A percentile compares a stretch with the other conserved stretches of the same genome.
Evolutionary conservation across 2,329 filamentous ascomycete genomes (phyloP).

Genomic region (Colletotrichum cereale): DNA sequence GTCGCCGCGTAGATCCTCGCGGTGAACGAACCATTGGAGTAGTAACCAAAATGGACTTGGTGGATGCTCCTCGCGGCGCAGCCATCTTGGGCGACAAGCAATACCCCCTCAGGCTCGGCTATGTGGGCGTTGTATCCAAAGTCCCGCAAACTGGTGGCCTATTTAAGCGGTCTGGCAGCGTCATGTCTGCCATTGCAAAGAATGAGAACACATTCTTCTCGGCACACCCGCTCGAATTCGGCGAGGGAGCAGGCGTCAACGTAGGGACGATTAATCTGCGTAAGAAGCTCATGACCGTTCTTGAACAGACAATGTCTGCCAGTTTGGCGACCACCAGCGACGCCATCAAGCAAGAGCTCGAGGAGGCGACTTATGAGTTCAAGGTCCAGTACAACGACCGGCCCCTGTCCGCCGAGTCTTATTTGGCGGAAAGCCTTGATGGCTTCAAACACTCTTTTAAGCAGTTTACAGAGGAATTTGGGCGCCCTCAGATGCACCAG

Average conservation of each 20-base stretch:
- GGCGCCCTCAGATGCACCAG: conserved; percentile 87
- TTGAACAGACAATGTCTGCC: conserved; percentile 97
- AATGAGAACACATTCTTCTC: conserved; percentile 92
- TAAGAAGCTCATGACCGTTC: conserved; percentile 96
- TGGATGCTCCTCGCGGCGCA: conserved; percentile 83
- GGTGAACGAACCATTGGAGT: conserved; percentile 98
- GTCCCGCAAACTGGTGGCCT: conserved; percentile 78
- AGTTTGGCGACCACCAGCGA: conserved; percentile 91
- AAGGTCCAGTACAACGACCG: conserved; percentile 99
- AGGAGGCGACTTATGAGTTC: conserved; percentile 98
- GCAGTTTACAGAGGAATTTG: conserved; percentile 90
- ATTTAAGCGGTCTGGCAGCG: conserved; percentile 85
- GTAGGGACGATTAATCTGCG: conserved; percentile 89
- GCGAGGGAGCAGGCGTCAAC: conserved; percentile 76
- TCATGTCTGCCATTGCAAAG: conserved; percentile 83
- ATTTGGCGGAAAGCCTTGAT: conserved; percentile 94
- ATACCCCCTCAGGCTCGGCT: conserved; percentile 94
- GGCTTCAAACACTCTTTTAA: conserved; percentile 99
- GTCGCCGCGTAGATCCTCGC: conserved; percentile 89
- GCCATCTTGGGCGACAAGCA: conserved; percentile 88
- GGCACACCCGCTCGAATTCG: conserved; percentile 84
- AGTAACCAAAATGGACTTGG: conserved; percentile 99
- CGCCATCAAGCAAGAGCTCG: conserved; percentile 92
- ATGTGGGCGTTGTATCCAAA: conserved; percentile 93
- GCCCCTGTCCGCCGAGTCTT: conserved; percentile 93